These are phyloP conservation scores for Lasiosphaeriaceae sp. DNA, from an alignment of 495 filamentous ascomycete genomes.

Conservation along the genomic window DNA sequence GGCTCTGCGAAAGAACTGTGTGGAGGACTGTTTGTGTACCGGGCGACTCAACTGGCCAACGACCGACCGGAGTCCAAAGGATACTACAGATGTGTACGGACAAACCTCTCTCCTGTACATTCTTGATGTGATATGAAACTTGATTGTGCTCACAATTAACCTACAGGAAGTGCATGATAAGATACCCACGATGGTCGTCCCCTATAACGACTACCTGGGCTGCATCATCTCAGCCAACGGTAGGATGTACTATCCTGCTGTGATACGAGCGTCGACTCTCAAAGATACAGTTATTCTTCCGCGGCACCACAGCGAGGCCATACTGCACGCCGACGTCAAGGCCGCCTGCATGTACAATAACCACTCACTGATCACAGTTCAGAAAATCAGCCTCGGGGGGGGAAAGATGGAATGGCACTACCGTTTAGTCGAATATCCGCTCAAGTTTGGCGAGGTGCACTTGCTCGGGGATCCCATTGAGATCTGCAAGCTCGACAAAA, in stretches of 20 bases:
- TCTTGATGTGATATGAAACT: too few relatives aligned
- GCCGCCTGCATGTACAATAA: constrained; percentile 5
- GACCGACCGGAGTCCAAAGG: not conserved
- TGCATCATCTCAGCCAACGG: constrained; percentile 2
- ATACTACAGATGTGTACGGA: constrained; percentile 4
- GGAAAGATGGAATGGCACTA: not conserved
- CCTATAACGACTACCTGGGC: constrained; percentile 2
- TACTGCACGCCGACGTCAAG: not conserved
- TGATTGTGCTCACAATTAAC: not conserved
- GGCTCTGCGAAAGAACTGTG: not conserved
- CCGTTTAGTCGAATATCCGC: constrained; percentile 4
- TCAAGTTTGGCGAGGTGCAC: not conserved
- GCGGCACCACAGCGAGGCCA: constrained; percentile 1
- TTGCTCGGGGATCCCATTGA: not conserved
- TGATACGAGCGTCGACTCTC: not conserved
- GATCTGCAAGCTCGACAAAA: not conserved
- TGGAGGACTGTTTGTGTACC: constrained; percentile 4
- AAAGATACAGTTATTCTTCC: not conserved
- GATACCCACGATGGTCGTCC: not conserved
- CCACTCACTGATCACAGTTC: constrained; percentile 4
- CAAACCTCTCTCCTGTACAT: not conserved
- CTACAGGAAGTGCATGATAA: not conserved
- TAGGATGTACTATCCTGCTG: constrained; percentile 3
- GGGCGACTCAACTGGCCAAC: not conserved
- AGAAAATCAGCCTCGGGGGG: not conserved